Evolutionary conservation across 805 yeast species (phyloP), one percentile per base, ranked within the genome.

Genomic region (Saccharomycopsis sp.): DNA sequence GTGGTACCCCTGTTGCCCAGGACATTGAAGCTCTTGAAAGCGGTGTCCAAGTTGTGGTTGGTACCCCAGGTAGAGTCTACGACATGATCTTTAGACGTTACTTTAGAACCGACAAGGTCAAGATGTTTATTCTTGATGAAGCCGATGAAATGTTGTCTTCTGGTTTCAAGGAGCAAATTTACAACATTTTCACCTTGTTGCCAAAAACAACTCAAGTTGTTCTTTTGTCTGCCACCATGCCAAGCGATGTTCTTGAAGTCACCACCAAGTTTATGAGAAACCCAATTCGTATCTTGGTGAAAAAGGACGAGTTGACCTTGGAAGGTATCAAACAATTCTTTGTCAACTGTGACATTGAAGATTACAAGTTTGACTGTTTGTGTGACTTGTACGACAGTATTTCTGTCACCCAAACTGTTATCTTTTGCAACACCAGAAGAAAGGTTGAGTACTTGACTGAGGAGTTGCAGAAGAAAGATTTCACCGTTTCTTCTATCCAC

Each of bases 321-420:
- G 95, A 87, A 63, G 97, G 96, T 56, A 85, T 92, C 56, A 83
- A 84, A 59, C 98, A 92, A 64, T 92, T 76, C 67, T 83, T 74
- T 67, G 75, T 92, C 54, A 80, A 84, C 54, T 94, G 89, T 50
- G 96, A 86, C 58, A 77, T 81, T 61, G 98, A 92, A 62, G 81
- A 80, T 50, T 87, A 80, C 85, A 92, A 92, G 67, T 85, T 87
- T 58, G 97, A 89, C 60, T 84, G 95, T 41, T 68, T 92, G 53
- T 83, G 94, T 61, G 98, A 92, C 63, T 67, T 92, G 53, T 92
- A 92, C 68, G 98, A 89, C 65, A 81, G 95, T 42, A 70, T 92
- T 56, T 82, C 96, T 34, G 85, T 92, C 55, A 89, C 97, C 41
- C 98, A 92, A 65, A 94, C 96, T 37, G 97, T 92, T 49, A 92